phyloP scores from a whole-genome alignment of 75 land plant species.

The Cunninghamia lanceolata region DNA sequence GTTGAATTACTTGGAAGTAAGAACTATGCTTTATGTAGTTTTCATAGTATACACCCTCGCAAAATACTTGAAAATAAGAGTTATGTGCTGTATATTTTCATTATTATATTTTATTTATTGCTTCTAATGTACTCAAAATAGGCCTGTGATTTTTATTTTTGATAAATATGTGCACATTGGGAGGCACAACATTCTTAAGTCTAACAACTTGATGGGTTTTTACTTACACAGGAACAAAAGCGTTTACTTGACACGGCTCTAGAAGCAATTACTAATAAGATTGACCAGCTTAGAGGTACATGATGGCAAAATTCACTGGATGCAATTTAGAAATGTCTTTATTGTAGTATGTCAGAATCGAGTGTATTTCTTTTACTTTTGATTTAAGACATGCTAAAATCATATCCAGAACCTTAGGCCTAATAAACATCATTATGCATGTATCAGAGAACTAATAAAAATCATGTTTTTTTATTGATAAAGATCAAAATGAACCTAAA shows the following conservation, averaged over 20 bases:
- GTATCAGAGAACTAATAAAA: neutral
- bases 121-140: neutral
- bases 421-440: neutral
- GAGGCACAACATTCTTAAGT: neutral
- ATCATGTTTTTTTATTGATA: neutral
- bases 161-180: neutral
- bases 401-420: neutral
- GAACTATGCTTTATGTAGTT: neutral
- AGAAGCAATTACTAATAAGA: neutral
- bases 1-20: neutral
- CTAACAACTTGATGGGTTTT: neutral
- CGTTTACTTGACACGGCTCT: neutral
- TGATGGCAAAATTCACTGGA: neutral
- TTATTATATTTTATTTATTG: no score
- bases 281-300: conserved; percentile 3
- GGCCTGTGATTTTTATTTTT: neutral
- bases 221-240: neutral
- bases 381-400: neutral
- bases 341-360: neutral
- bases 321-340: neutral
- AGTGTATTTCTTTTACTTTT: neutral
- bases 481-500: neutral
- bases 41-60: neutral
- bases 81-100: neutral
- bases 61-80: neutral